Base-by-base conservation (phyloP, 2,329 filamentous ascomycete genomes). In the Coniella vitis region DNA sequence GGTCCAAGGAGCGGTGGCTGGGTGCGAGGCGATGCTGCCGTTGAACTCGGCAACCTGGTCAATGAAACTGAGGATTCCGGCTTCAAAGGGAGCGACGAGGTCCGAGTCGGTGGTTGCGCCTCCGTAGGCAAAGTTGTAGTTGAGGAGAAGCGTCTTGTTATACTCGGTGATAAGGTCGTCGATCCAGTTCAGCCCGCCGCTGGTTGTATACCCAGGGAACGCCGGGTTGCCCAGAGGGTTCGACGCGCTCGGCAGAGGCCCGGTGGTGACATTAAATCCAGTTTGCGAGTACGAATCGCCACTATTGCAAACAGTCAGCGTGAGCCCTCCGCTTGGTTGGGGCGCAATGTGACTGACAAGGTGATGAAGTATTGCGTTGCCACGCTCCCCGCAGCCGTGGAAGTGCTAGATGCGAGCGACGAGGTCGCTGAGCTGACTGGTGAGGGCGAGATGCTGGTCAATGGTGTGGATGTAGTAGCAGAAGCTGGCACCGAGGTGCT, bases 201-300 rank as follows among this genome's bases (percentile, higher is more conserved):
- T 62, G 17, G 69, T 66, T 8, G 74, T 75, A 53, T 63, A 71
- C n/a, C 73, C 69, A 0, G 72, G 73, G 38, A 74, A 74, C 2
- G 65, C 41, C 1, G 81, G 80, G 63, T 84, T 84, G 9, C 81
- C 81, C 53, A 84, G 66, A 0, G 80, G 78, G 57, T 81, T 79
- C 5, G 64, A 61, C 4, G 66, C 52, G n/a, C 66, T 72, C 10
- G 81, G 78, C 49, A 79, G 74, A 1, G 67, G 63, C 17, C 64
- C 64, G 32, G 63, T 65, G 29, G 40, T 32, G 40, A 72, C 60
- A 55, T 78, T 64, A 65, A 83, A 84, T 37, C 73, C 74, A 2
- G 76, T 81, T 53, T 74, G 71, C 1, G 76, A 76, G 63, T 81
- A 83, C 3, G 76, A 81, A 57, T 83, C 75, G 37, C 79, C 78